A percentile compares a stretch with the other conserved stretches of the same genome.
Evolutionary conservation across 129 eudicot species (phyloP).

Genomic region (Mikania micrantha): DNA sequence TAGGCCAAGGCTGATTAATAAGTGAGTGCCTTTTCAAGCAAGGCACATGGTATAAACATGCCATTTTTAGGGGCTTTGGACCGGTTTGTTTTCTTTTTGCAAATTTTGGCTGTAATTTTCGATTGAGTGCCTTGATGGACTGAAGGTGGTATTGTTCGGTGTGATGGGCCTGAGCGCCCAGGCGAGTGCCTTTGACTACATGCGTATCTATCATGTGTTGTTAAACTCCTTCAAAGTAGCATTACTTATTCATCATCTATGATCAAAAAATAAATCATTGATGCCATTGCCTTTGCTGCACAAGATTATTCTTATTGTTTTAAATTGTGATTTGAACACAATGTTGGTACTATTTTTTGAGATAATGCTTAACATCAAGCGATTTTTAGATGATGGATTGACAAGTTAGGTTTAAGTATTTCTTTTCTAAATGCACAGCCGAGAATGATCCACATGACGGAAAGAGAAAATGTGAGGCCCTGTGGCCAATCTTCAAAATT

Average conservation of each 20-base stretch:
- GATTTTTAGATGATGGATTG: neutral
- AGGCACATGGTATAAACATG: no score
- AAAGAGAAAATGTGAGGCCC: conserved; percentile 73
- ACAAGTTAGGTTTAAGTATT: neutral
- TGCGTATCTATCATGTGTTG: neutral
- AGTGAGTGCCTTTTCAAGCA: no score
- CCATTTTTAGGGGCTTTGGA: no score
- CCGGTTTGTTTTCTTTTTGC: no score
- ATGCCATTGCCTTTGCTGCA: neutral
- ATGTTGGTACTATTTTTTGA: neutral
- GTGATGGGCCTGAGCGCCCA: no score
- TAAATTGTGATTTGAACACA: neutral
- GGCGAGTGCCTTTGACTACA: no score
- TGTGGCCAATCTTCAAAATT: conserved; percentile 88
- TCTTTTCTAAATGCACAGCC: conserved; percentile 32
- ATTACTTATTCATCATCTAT: neutral
- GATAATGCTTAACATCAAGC: neutral
- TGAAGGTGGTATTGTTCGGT: no score
- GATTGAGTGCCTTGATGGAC: no score
- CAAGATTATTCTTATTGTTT: neutral
- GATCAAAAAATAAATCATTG: neutral
- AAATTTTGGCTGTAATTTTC: no score
- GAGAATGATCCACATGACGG: conserved; percentile 85
- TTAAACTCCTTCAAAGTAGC: neutral
- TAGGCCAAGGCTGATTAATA: no score